phyloP scores from a whole-genome alignment of 257 asterid species.

The Solanum etuberosum region DNA sequence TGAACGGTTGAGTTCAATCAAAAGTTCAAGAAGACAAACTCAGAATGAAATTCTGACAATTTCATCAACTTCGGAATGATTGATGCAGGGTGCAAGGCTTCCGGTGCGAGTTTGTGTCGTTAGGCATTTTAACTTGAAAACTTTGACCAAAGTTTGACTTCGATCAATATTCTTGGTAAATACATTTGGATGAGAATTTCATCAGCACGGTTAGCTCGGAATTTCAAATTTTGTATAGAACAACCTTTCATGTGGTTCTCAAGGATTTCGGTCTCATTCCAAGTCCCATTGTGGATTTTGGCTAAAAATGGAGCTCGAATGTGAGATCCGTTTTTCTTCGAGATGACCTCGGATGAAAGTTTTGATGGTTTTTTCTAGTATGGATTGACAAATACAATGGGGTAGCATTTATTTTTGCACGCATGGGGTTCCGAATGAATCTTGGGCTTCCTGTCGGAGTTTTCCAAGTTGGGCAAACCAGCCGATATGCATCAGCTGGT shows the following conservation, averaged over 20 bases:
- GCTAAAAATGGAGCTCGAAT: background rate
- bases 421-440: background rate
- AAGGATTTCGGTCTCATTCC: background rate
- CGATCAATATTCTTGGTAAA: background rate
- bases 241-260: background rate
- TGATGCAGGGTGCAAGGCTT: background rate
- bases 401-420: background rate
- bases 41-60: no score
- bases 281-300: background rate
- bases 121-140: background rate
- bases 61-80: background rate
- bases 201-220: background rate
- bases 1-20: no score
- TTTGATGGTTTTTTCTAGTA: background rate
- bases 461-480: background rate
- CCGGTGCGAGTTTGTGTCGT: background rate
- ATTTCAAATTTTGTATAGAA: background rate
- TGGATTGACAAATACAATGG: no score
- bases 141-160: background rate
- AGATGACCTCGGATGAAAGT: background rate
- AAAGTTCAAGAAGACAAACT: background rate
- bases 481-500: background rate
- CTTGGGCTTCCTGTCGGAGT: accelerated
- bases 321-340: background rate
- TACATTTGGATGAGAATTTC: background rate